phyloP scores from a whole-genome alignment of 2,329 filamentous ascomycete genomes.

The Grosmannia clavigera region DNA sequence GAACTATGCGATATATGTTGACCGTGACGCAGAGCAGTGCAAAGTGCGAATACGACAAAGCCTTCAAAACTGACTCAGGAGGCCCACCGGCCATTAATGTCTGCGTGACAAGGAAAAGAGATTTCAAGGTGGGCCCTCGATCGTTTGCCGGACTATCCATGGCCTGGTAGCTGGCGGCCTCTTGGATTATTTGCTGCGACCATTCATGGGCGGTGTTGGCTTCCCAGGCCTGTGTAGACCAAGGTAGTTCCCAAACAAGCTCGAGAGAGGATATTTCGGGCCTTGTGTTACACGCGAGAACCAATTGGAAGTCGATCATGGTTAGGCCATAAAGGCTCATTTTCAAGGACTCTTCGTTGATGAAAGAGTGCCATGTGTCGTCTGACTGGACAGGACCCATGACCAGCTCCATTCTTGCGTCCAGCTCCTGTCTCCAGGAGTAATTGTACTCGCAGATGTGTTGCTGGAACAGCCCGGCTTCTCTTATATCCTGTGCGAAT shows the following conservation, averaged over 20 bases:
- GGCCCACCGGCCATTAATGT: background rate
- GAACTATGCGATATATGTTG: conserved; percentile 6
- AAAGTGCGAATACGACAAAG: conserved; percentile 1
- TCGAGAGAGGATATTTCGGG: conserved; percentile 5
- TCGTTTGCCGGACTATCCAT: background rate
- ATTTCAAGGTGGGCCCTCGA: background rate
- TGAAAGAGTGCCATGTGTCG: conserved; percentile 3
- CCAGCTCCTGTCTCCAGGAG: conserved; percentile 3
- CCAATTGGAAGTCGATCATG: conserved; percentile 4
- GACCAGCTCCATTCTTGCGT: background rate
- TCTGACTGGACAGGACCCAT: background rate
- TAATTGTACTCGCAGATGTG: conserved; percentile 1
- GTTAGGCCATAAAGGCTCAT: conserved; percentile 2
- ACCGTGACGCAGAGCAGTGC: conserved; percentile 2
- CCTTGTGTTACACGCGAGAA: conserved; percentile 2
- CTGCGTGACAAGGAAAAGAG: conserved; percentile 3
- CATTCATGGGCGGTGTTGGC: background rate
- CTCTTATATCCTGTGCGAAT: background rate
- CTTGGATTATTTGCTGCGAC: background rate
- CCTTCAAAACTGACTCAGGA: background rate
- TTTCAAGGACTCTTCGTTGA: conserved; percentile 5
- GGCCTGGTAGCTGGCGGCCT: conserved; percentile 1
- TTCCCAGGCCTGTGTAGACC: conserved; percentile 2
- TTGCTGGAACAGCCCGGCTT: conserved; percentile 3
- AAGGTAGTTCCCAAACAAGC: conserved; percentile 5